Conservation (phyloP, 1,139 yeast genomes). For the Geotrichum bryndzae region DNA sequence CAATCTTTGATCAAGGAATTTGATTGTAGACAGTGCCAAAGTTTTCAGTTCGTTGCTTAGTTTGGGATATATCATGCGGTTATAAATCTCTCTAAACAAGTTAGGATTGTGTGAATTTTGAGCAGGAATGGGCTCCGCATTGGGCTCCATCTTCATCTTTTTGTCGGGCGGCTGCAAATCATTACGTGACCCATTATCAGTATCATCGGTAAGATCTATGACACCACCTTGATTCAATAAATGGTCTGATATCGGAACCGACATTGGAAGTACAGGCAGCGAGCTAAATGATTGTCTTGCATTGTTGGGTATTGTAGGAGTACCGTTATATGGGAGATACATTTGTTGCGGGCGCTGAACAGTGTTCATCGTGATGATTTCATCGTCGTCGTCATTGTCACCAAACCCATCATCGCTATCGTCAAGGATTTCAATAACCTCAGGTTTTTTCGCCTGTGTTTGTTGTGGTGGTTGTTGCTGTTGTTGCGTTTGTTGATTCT, state of each 20-base stretch:
- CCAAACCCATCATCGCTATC: constrained; percentile 11
- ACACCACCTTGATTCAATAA: background rate
- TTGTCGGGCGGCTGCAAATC: background rate
- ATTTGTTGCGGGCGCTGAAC: background rate
- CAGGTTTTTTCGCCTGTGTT: background rate
- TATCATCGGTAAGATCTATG: constrained; percentile 8
- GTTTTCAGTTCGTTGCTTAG: background rate
- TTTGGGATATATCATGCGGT: constrained; percentile 3
- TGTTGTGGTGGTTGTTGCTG: background rate
- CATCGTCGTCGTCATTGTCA: constrained; percentile 1
- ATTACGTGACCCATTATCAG: background rate
- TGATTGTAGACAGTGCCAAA: background rate
- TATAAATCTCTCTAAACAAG: constrained; percentile 2
- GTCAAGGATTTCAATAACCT: constrained; percentile 8
- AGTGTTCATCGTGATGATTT: background rate
- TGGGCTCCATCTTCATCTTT: background rate
- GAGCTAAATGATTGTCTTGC: background rate
- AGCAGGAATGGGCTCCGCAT: background rate
- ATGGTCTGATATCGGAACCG: background rate
- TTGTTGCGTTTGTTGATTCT: background rate
- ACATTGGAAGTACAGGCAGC: background rate
- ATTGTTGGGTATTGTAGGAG: background rate
- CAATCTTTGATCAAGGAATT: background rate
- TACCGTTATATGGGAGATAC: background rate
- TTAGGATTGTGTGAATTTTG: background rate